These are phyloP conservation scores for Eutrema heterophyllum DNA, from an alignment of 345 rosid genomes.

Conservation along the genomic window DNA sequence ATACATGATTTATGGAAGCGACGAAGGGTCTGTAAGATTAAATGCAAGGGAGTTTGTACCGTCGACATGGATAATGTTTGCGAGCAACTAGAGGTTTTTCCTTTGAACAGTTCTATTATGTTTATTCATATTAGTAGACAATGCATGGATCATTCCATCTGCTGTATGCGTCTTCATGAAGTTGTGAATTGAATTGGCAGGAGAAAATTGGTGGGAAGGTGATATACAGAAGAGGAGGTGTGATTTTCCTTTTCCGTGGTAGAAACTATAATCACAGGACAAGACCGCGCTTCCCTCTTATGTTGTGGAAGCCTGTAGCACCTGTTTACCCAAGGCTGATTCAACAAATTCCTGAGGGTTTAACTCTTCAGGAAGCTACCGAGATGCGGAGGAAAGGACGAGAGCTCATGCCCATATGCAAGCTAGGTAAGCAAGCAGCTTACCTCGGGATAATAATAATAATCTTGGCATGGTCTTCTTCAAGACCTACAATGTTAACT, in stretches of 20 bases:
- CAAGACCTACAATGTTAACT: neutral
- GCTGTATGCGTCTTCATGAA: constrained; percentile 4
- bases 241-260: constrained; percentile 76
- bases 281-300: constrained; percentile 80
- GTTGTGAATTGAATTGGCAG: constrained; percentile 37
- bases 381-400: constrained; percentile 86
- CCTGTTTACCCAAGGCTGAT: constrained; percentile 82
- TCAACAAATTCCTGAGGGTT: constrained; percentile 62
- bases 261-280: constrained; percentile 84
- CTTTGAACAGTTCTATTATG: neutral
- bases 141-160: neutral
- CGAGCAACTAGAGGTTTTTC: constrained; percentile 75
- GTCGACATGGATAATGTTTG: constrained; percentile 92
- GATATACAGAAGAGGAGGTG: constrained; percentile 72
- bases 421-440: constrained; percentile 48
- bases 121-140: neutral
- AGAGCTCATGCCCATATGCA: constrained; percentile 66
- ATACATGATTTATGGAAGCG: constrained; percentile 90
- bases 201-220: constrained; percentile 90
- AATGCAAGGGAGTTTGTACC: constrained; percentile 92
- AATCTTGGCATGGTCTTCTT: neutral
- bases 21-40: constrained; percentile 82
- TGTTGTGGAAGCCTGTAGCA: constrained; percentile 86
- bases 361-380: constrained; percentile 58
- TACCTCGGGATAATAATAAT: neutral